These are phyloP conservation scores for Curvularia hawaiiensis DNA, from an alignment of 2,329 filamentous ascomycete species.

Conservation along the genomic window DNA sequence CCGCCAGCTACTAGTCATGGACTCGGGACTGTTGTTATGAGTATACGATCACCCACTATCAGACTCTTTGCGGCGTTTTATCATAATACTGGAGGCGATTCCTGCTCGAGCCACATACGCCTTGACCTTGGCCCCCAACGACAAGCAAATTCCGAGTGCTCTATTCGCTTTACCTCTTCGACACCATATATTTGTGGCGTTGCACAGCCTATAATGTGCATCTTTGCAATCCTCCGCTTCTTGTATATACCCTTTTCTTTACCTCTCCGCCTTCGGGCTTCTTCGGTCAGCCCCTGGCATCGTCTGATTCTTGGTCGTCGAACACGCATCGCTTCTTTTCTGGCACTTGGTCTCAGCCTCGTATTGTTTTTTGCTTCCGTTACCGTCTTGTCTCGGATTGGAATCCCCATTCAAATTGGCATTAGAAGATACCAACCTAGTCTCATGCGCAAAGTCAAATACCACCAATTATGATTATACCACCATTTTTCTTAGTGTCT, in stretches of 20 bases:
- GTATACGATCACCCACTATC: conserved; percentile 5
- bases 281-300: conserved; percentile 1
- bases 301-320: conserved; percentile 7
- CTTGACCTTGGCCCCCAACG: background rate
- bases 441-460: conserved; percentile 11
- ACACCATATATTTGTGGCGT: conserved; percentile 6
- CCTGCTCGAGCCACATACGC: background rate
- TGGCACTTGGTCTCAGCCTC: background rate
- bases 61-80: conserved; percentile 3
- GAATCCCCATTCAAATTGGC: conserved; percentile 5
- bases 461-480: background rate
- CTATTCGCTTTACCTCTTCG: background rate
- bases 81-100: conserved; percentile 2
- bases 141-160: background rate
- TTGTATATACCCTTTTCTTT: conserved; percentile 21
- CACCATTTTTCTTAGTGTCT: background rate
- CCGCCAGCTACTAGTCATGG: conserved; percentile 1
- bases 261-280: background rate
- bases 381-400: background rate
- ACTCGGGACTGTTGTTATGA: conserved; percentile 3
- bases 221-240: conserved; percentile 10
- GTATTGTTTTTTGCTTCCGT: background rate
- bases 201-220: conserved; percentile 16
- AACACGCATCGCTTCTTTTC: background rate
- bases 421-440: conserved; percentile 16